Base-by-base conservation (phyloP, 148 eudicot species). In the Chenopodium formosanum region DNA sequence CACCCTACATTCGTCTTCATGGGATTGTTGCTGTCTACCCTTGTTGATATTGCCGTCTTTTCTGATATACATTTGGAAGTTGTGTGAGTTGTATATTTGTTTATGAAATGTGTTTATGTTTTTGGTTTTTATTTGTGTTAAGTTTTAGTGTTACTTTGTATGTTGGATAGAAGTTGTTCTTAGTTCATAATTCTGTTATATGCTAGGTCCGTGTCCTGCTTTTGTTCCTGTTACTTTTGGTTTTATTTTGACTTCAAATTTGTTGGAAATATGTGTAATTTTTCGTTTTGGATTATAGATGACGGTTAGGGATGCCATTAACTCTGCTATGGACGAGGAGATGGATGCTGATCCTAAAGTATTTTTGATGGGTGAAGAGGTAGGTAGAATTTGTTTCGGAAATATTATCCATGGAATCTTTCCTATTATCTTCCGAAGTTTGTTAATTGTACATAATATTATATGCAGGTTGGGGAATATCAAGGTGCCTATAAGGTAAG, bases 401-500 rank as follows among this genome's bases (percentile, higher is more conserved):
- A 22, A 11, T 73, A 73, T 19, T 69, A 17, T 56, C 7, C 20
- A 17, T 19, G 17, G 22, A 56, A 56, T 5, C 3, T 19, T 16
- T 2, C 20, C 17, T 56, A 14, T 56, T 14, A 2, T 17, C 20
- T 56, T 17, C 62, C 22, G 17, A 12, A 14, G 22, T 58, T 66
- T 56, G 53, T 64, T 80, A 9, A 63, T 9, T 14, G 25, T 34
- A 23, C 65, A 1, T 46, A 11, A n/a, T 50, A 10, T 40, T 3
- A 52, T 73, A 9, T 83, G 31, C 87, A 94, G 98, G 96, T 94
- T 84, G 98, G 98, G 19, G 98, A 94, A 74, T 94, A 94, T 83
- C 98, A 94, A 85, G 98, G 98, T 80, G 98, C 98, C 73, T 94
- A 94, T 83, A 94, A 94, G 94, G 98, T 94, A 78, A 83, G 84